Conservation (phyloP, 2,329 filamentous ascomycete species). For the Monosporascus sp. region DNA sequence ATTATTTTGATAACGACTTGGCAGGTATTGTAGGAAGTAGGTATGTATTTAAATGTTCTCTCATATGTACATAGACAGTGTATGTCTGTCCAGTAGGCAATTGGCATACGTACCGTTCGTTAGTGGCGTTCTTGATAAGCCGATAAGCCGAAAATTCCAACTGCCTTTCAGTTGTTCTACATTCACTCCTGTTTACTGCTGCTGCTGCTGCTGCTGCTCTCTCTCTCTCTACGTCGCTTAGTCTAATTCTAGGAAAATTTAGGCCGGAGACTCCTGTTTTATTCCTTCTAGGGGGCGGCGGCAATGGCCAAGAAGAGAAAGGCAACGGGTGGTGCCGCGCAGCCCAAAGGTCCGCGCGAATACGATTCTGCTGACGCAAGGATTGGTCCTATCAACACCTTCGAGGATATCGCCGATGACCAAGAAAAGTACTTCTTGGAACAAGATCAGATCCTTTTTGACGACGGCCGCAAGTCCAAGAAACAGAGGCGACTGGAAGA, state of each 20-base stretch:
- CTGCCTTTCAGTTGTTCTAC: background rate
- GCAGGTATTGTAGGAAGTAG: no score
- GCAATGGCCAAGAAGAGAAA: slow-evolving; percentile 68
- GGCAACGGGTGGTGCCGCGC: slow-evolving; percentile 45
- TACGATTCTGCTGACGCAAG: slow-evolving; percentile 54
- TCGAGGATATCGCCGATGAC: slow-evolving; percentile 84
- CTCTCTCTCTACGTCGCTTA: no score
- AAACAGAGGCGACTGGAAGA: slow-evolving; percentile 65
- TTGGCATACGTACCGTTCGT: no score
- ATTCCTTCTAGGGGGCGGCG: background rate
- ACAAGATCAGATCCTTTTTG: slow-evolving; percentile 78
- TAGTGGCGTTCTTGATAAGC: background rate
- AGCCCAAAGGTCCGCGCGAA: slow-evolving; percentile 48
- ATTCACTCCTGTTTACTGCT: background rate
- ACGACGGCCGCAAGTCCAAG: slow-evolving; percentile 76
- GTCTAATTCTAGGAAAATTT: background rate
- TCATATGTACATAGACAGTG: no score
- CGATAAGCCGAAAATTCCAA: background rate
- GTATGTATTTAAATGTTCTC: no score
- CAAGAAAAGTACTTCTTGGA: slow-evolving; percentile 91
- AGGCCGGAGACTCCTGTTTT: background rate
- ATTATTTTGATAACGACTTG: no score
- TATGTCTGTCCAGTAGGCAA: no score
- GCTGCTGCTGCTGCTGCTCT: no score
- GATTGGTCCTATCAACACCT: slow-evolving; percentile 57